Evolutionary conservation across 371 early-diverging fungal species (phyloP).

Genomic region (Mortierella sp.): DNA sequence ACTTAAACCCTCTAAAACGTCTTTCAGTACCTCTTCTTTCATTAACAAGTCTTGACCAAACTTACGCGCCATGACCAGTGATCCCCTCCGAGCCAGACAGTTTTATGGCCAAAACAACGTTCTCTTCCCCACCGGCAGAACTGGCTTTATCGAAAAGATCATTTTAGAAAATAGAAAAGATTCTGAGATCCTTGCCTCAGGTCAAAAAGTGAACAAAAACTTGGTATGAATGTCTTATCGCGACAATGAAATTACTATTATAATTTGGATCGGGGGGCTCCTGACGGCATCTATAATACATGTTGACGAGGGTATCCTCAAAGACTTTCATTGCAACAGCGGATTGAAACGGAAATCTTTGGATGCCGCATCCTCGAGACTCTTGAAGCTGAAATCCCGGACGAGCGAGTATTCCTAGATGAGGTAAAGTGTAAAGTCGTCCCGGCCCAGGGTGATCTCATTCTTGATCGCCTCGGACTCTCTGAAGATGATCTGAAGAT

Average conservation of each 20-base stretch:
- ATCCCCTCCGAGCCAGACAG: not conserved
- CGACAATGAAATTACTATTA: too few species aligned
- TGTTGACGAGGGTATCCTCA: not conserved
- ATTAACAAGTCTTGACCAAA: too few species aligned
- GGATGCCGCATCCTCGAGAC: constrained; percentile 10
- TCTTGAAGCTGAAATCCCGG: not conserved
- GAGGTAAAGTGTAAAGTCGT: constrained; percentile 58
- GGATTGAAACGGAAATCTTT: constrained; percentile 8
- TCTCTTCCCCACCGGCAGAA: constrained; percentile 15
- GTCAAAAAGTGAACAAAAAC: constrained; percentile 8
- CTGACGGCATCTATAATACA: not conserved
- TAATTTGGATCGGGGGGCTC: not conserved
- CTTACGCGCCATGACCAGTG: not conserved
- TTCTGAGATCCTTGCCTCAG: constrained; percentile 36
- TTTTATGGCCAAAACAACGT: constrained; percentile 3
- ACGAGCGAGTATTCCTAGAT: not conserved
- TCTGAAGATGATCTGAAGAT: constrained; percentile 51
- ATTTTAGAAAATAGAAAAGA: constrained; percentile 66
- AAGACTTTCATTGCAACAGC: not conserved
- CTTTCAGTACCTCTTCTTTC: too few species aligned
- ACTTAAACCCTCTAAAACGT: too few species aligned
- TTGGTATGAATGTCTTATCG: not conserved
- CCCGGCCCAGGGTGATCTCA: constrained; percentile 60
- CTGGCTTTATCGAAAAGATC: constrained; percentile 67
- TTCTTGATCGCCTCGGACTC: constrained; percentile 56